phyloP scores from a whole-genome alignment of 108 stramenopile species.

The Aurantiochytrium sp. region DNA sequence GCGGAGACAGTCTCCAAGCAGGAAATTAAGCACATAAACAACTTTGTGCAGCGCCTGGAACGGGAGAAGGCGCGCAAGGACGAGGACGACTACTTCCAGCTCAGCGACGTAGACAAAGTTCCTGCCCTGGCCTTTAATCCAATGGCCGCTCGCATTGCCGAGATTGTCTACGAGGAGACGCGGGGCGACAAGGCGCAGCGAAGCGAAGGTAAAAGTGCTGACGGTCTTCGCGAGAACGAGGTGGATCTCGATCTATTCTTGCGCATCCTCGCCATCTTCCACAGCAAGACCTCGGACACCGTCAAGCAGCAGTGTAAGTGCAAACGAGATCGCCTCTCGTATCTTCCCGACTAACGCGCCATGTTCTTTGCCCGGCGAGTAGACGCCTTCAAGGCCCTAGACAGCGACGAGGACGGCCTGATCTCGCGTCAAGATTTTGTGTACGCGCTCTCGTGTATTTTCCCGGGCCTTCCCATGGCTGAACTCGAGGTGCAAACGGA shows the following conservation, averaged over 20 bases:
- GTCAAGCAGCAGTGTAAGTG: conserved; percentile 13
- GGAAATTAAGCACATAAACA: background rate
- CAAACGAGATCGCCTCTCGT: too few species aligned
- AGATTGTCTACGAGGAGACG: background rate
- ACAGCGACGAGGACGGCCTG: conserved; percentile 16
- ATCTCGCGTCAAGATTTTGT: background rate
- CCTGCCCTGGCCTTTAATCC: background rate
- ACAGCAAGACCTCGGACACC: background rate
- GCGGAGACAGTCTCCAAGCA: background rate
- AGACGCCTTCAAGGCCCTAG: background rate
- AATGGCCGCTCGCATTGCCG: background rate
- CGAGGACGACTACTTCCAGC: background rate
- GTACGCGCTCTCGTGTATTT: background rate
- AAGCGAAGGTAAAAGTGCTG: background rate
- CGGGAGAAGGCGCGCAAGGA: background rate
- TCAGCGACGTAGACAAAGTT: background rate
- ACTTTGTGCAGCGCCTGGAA: background rate
- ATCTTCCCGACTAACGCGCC: background rate
- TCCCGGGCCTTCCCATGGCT: background rate
- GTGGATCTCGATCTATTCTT: background rate
- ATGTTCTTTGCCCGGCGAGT: background rate
- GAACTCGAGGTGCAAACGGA: background rate
- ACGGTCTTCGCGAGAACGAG: background rate
- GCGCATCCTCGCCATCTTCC: background rate
- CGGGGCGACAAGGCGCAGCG: background rate